Evolutionary conservation across 2,329 filamentous ascomycete species (phyloP), one percentile per base, ranked within the genome.

Genomic region (Cladophialophora carrionii): DNA sequence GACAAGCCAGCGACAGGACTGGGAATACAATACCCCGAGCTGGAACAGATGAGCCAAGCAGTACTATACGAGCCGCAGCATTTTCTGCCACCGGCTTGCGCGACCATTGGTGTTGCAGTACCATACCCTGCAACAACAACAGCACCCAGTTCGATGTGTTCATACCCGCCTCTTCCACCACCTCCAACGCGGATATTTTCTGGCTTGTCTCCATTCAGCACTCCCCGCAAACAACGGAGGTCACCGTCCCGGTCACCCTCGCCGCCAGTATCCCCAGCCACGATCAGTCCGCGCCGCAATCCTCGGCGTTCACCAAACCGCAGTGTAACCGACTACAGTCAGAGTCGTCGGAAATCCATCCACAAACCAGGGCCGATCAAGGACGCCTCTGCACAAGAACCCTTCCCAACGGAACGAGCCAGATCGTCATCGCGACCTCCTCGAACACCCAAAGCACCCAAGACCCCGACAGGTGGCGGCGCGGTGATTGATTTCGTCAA

Each of bases 401-500:
- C 5, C 71, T 73, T 53, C 76, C 68, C 58, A 37, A 75, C 62
- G 20, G 57, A 64, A 32, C 65, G 66, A 20, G 56, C 65, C 10
- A 61, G 67, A 53, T 69, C 69, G 12, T 63, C 65, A 5, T 69
- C 68, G 20, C 54, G 68, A 41, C 68, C 66, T 26, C 66, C 71
- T 52, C 64, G 66, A 32, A 70, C 68, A 9, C 63, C 68, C 26
- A 78, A 76, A 63, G 69, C 70, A 12, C 67, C 72, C 31, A 69
- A 68, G 61, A 72, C 71, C 32, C 74, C 76, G 8, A 76, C 65
- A 12, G 57, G 57, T 49, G 71, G 59, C 17, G 69, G 65, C 6
- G 57, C 62, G 8, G 59, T 73, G 72, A 62, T 72, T 55, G 43
- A 68, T 70, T 98, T 98, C 74, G 91, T 96, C 69, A 98, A 98